Percentiles rank a stretch among this genome's conserved stretches.
These are phyloP conservation scores for Silene uniflora DNA, from an alignment of 148 eudicot genomes.

Conservation along the genomic window DNA sequence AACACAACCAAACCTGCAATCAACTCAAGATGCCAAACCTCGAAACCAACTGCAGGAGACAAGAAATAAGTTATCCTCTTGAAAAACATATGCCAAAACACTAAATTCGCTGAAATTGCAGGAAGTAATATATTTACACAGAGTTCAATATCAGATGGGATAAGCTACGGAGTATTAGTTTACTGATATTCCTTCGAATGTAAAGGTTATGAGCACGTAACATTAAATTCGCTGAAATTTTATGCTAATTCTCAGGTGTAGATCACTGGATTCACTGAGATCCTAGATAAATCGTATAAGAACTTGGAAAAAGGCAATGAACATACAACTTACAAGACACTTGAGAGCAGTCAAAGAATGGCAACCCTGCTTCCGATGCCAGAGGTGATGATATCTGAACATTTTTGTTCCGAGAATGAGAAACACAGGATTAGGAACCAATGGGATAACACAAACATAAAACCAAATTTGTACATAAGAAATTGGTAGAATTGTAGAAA, in stretches of 20 bases:
- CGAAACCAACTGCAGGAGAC: slow-evolving; percentile 53
- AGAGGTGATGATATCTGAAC: slow-evolving; percentile 82
- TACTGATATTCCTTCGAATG: too few species aligned
- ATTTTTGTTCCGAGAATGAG: neutral
- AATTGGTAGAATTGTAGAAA: neutral
- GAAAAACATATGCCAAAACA: neutral
- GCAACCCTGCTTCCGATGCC: slow-evolving; percentile 71
- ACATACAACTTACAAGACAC: slow-evolving; percentile 55
- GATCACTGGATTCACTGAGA: too few species aligned
- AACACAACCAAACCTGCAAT: slow-evolving; percentile 56
- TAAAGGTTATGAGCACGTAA: too few species aligned
- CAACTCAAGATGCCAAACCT: slow-evolving; percentile 73
- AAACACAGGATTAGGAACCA: neutral
- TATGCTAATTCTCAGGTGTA: too few species aligned
- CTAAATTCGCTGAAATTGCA: too few species aligned
- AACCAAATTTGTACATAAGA: neutral
- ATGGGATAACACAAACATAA: neutral
- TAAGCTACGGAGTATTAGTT: too few species aligned
- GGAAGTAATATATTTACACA: too few species aligned
- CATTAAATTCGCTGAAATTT: too few species aligned
- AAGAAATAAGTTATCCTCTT: neutral
- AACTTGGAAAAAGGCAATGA: neutral
- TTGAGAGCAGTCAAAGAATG: slow-evolving; percentile 61
- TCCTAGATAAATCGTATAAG: neutral
- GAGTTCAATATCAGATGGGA: too few species aligned